Base-by-base conservation (phyloP, 2,329 filamentous ascomycete genomes). In the Simplicillium aogashimaense region DNA sequence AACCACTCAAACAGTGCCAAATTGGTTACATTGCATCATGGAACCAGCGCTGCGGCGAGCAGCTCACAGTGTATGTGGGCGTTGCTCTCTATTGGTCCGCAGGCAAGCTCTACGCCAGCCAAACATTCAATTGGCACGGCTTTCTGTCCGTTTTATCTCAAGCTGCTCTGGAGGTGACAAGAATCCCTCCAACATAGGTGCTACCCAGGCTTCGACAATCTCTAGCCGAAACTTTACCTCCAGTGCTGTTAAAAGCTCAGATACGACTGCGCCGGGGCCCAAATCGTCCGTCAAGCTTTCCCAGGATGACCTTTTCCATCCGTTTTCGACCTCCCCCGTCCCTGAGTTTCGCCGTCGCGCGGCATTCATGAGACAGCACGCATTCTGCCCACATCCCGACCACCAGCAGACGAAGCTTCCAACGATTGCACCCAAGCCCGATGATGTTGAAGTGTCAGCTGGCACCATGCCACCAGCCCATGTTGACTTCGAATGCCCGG, bases 401-500 rank as follows among this genome's bases (percentile, higher is more conserved):
- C 92, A 98, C 60, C 79, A 81, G 51, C 76, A 81, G 41, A 89
- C 85, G 3, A 77, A 84, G 47, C 58, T 81, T 4, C 74, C 85
- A 1, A 73, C 72, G 39, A 79, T 79, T 29, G 72, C 78, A 2
- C 66, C 78, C 43, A 79, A 83, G 49, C 68, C 75, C 10, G 80
- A 85, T 56, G 70, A 70, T 29, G 66, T 69, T 45, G 78, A 81
- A 54, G 61, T 65, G 14, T 56, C 63, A 14, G 73, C 67, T 10
- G 78, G 74, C 36, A 58, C 63, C 31, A 62, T 78, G 45, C 73
- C 86, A 9, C 83, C 90, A 0, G 80, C 81, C 13, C 87, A 95
- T 61, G 87, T 95, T 39, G 72, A 84, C 50, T 95, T 94, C 55
- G 92, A 97, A 61, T 98, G 92, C 53, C 89, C 92, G 1, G 90